Evolutionary conservation across 306 rosid genomes (phyloP).

Genomic region (Cotoneaster glaucophyllus): DNA sequence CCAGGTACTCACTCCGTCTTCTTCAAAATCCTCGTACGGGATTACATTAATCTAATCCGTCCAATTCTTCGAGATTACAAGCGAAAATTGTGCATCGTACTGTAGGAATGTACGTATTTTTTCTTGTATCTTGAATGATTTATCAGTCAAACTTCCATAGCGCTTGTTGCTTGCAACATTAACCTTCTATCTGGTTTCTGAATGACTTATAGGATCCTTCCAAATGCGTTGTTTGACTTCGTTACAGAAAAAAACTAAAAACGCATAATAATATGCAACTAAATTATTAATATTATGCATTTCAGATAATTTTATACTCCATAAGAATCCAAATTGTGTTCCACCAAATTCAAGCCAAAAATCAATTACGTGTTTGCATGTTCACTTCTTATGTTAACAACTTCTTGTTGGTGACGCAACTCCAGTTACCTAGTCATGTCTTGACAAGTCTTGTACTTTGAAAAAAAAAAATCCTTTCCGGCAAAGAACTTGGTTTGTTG

Average conservation of each 20-base stretch:
- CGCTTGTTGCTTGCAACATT: constrained; percentile 1
- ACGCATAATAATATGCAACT: not conserved
- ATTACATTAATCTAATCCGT: constrained; percentile 11
- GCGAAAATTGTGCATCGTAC: not conserved
- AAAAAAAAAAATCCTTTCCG: not conserved
- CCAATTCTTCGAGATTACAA: not conserved
- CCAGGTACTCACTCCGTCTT: not conserved
- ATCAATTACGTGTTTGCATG: constrained; percentile 13
- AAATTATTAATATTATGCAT: not conserved
- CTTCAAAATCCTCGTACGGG: constrained; percentile 9
- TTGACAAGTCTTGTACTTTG: constrained; percentile 9
- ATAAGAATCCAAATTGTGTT: constrained; percentile 17
- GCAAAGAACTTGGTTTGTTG: not conserved
- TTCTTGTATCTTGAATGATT: not conserved
- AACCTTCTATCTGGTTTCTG: not conserved
- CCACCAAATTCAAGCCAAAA: constrained; percentile 21
- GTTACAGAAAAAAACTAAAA: not conserved
- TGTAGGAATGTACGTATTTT: not conserved
- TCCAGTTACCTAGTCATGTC: constrained; percentile 1
- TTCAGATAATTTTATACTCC: not conserved
- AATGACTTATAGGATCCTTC: constrained; percentile 7
- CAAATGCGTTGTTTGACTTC: constrained; percentile 23
- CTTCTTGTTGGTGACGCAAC: constrained; percentile 6
- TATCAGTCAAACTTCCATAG: not conserved
- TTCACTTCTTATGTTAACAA: constrained; percentile 16